Base-by-base conservation (phyloP, 768 basidiomycete genomes). In the Tubosaeta brunneosetosa region DNA sequence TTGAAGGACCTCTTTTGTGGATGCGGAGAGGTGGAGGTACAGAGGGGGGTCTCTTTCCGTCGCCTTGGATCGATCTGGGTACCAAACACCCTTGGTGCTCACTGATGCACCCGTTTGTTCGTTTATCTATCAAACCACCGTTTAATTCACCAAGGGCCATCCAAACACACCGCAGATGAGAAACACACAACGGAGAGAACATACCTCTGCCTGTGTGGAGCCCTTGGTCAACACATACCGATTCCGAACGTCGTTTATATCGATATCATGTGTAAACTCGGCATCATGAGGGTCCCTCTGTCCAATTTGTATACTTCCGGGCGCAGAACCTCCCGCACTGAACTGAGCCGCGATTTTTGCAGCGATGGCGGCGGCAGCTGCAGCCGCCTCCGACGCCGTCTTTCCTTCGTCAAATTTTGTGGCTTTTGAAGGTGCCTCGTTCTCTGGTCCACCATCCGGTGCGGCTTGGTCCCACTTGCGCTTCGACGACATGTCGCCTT, bases 231-330 rank as follows among this genome's bases (percentile, higher is more conserved):
- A 74, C 66, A 98, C 74, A 70, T 97, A 98, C 59, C 95, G 79
- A 71, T 98, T 98, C 67, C 94, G 76, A 45, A 94, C 77, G 70
- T 98, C 94, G 67, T 98, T 97, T 69, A 98, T 97, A 68, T 97
- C 95, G 51, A 97, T 94, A 64, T 97, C 91, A 58, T 90, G 81
- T 12, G 83, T 86, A 61, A 85, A 97, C 43, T 89, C 90, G 40
- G 78, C 89, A 59, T 91, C 88, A 45, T 88, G 82, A 2, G 76
- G 75, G 64, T 91, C 89, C 58, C 81, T 81, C 46, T 71, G 61
- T 16, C 77, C 77, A 53, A 74, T 64, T 60, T 75, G 59, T 54
- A 71, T 76, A 64, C 64, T 70, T 66, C 61, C 76, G 49, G 62
- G 61, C 4, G 63, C 74, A 54, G 66, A 59, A 37, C 55, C 77